Conservation (phyloP, 495 filamentous ascomycete genomes). For the Aspergillus campestris region DNA sequence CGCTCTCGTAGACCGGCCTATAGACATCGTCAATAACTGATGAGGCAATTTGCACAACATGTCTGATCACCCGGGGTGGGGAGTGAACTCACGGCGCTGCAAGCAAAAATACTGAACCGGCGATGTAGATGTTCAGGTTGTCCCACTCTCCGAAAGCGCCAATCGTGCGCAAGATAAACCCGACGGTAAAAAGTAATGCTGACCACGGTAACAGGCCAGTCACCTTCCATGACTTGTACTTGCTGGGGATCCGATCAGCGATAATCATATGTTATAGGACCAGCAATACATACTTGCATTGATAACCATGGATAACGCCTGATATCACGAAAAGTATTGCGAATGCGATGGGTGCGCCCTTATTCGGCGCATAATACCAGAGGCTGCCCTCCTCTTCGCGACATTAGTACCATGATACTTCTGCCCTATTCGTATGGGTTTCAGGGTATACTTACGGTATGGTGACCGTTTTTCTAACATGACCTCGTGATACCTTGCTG, state of each 20-base stretch:
- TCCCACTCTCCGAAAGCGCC: conserved; percentile 50
- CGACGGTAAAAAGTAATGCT: conserved; percentile 42
- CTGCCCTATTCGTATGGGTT: neutral
- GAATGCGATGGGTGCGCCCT: conserved; percentile 61
- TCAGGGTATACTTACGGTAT: conserved; percentile 8
- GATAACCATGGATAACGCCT: conserved; percentile 49
- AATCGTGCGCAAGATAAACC: conserved; percentile 50
- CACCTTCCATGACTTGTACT: conserved; percentile 43
- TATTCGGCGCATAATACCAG: conserved; percentile 69
- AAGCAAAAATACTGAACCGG: conserved; percentile 52
- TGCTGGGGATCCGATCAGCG: conserved; percentile 15
- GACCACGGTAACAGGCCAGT: conserved; percentile 48
- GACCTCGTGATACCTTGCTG: too few species aligned
- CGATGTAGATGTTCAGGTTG: conserved; percentile 49
- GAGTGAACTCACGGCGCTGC: conserved; percentile 49
- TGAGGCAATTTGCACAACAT: too few species aligned
- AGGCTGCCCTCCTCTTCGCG: conserved; percentile 40
- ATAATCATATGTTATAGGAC: neutral
- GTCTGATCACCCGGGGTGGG: neutral
- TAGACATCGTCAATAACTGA: neutral
- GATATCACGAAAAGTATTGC: conserved; percentile 55
- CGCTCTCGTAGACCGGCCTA: conserved; percentile 63
- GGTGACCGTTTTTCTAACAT: conserved; percentile 13
- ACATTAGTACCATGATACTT: conserved; percentile 6
- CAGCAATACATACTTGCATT: conserved; percentile 44